Conservation (phyloP, 495 filamentous ascomycete species). For the Daldinia decipiens region DNA sequence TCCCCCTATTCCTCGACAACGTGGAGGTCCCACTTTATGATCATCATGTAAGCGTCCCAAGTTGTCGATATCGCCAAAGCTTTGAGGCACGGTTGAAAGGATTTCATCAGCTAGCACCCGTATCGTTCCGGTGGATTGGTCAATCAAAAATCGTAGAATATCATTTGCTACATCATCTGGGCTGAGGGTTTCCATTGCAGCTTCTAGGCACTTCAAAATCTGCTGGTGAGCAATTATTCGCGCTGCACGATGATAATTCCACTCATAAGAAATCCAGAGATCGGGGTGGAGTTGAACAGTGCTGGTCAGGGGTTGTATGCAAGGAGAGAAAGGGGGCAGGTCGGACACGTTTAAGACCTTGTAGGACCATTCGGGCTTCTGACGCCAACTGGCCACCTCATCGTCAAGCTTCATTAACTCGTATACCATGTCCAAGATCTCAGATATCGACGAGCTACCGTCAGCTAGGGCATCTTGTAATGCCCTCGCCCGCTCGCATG, state of each 20-base stretch:
- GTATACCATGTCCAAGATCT: constrained; percentile 40
- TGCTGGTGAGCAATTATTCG: constrained; percentile 47
- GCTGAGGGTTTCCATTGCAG: background rate
- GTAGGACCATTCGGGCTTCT: constrained; percentile 46
- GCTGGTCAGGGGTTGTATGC: constrained; percentile 20
- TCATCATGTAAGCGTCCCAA: constrained; percentile 14
- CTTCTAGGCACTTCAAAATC: constrained; percentile 36
- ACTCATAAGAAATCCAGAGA: constrained; percentile 53
- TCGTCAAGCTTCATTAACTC: constrained; percentile 42
- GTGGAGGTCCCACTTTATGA: constrained; percentile 13
- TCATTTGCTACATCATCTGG: constrained; percentile 17
- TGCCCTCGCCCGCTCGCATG: constrained; percentile 45
- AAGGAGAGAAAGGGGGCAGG: constrained; percentile 24
- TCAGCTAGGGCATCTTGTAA: constrained; percentile 34
- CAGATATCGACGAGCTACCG: constrained; percentile 19
- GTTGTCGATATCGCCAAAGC: constrained; percentile 41
- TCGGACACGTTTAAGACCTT: constrained; percentile 41
- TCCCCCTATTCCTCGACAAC: constrained; percentile 38
- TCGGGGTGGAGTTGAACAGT: constrained; percentile 48
- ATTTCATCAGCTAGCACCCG: constrained; percentile 41
- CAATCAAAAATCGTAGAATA: constrained; percentile 13
- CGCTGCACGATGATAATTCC: constrained; percentile 53
- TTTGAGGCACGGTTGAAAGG: constrained; percentile 44
- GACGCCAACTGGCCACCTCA: constrained; percentile 43
- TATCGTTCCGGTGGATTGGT: constrained; percentile 31